phyloP scores from a whole-genome alignment of 2,329 filamentous ascomycete species.

The Monosporascus sp. region DNA sequence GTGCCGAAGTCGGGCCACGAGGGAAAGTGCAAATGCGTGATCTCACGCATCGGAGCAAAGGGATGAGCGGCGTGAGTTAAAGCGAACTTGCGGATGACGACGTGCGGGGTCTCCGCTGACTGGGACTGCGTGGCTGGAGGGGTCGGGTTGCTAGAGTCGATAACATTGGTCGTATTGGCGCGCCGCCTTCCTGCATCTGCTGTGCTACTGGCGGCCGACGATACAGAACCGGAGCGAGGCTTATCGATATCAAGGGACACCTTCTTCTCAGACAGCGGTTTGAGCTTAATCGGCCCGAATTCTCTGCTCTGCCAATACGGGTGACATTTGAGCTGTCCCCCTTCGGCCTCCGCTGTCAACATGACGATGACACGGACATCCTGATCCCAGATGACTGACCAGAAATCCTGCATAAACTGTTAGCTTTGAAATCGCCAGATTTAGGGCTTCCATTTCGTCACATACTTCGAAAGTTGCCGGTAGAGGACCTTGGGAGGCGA shows the following conservation, averaged over 20 bases:
- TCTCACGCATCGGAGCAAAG: conserved; percentile 81
- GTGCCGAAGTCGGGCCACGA: conserved; percentile 98
- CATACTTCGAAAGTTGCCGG: conserved; percentile 85
- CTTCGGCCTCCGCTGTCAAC: conserved; percentile 90
- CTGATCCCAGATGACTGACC: conserved; percentile 96
- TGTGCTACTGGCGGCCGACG: conserved; percentile 18
- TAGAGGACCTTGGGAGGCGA: conserved; percentile 89
- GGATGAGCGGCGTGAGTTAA: conserved; percentile 71
- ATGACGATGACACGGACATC: conserved; percentile 93
- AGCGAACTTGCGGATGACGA: conserved; percentile 81
- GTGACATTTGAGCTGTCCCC: conserved; percentile 90
- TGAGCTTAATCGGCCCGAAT: conserved; percentile 73
- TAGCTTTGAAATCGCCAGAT: conserved; percentile 12
- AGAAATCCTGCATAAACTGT: conserved; percentile 69
- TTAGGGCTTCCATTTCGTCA: not conserved
- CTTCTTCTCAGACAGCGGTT: conserved; percentile 73
- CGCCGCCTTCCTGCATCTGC: conserved; percentile 42
- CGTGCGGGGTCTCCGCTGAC: conserved; percentile 59
- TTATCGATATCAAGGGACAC: conserved; percentile 68
- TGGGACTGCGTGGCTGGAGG: conserved; percentile 20
- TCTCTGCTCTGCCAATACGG: conserved; percentile 81
- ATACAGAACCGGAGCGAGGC: conserved; percentile 36
- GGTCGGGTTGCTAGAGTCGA: conserved; percentile 29
- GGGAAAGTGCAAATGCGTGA: conserved; percentile 90
- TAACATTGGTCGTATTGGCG: conserved; percentile 47